Percentiles rank a stretch among this genome's conserved stretches.
These are phyloP conservation scores for Solanum neorickii DNA, from an alignment of 257 asterid species.

Conservation along the genomic window DNA sequence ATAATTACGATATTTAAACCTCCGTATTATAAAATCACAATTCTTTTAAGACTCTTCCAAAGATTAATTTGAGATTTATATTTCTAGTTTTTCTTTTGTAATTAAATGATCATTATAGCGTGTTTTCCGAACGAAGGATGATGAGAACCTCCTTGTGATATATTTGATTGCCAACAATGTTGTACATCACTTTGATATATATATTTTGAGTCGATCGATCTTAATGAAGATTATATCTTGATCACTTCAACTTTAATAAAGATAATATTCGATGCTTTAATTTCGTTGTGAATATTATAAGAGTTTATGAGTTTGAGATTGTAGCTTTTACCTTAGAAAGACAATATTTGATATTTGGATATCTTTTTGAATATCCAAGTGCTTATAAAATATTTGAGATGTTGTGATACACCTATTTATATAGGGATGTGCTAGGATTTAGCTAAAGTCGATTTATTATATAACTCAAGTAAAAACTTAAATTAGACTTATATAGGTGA, in stretches of 20 bases:
- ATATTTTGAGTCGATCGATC: too few relatives aligned
- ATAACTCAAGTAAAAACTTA: background rate
- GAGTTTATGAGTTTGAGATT: background rate
- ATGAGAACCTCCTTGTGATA: background rate
- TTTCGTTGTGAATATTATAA: too few relatives aligned
- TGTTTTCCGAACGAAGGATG: background rate
- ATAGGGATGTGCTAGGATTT: too few relatives aligned
- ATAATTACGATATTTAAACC: too few relatives aligned
- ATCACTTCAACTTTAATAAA: too few relatives aligned
- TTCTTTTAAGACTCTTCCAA: too few relatives aligned
- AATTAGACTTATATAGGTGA: background rate
- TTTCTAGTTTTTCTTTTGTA: too few relatives aligned
- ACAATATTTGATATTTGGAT: background rate
- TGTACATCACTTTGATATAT: background rate
- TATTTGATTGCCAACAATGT: background rate
- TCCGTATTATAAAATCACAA: too few relatives aligned
- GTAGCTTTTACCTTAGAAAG: too few relatives aligned
- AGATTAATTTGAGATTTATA: too few relatives aligned
- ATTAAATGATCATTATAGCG: background rate
- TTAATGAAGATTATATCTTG: too few relatives aligned
- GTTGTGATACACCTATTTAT: background rate
- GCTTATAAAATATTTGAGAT: background rate
- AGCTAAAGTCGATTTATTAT: background rate
- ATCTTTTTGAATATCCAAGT: background rate
- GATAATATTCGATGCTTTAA: background rate